Percentiles rank a stretch among this genome's conserved stretches.
These are phyloP conservation scores for Rhizoclosmatium sp. DNA, from an alignment of 192 early-diverging fungal species.

Conservation along the genomic window DNA sequence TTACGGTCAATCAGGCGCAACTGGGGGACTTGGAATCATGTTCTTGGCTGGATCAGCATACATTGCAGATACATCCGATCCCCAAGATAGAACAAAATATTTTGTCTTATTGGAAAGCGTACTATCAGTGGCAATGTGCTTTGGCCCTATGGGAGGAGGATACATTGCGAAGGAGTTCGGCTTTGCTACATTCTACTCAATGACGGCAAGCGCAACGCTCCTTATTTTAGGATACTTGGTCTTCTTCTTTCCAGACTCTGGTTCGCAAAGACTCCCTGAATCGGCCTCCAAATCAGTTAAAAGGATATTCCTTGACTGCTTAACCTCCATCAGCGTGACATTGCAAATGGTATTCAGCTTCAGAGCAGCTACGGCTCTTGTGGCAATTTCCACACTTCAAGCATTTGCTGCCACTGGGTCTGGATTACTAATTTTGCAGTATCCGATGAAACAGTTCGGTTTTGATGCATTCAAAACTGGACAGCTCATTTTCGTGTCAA, in stretches of 20 bases:
- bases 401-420: neutral
- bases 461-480: conserved; percentile 12
- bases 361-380: neutral
- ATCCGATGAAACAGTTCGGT: conserved; percentile 22
- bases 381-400: neutral
- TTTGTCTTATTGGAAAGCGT: conserved; percentile 11
- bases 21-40: neutral
- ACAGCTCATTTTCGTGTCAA: neutral
- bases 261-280: neutral
- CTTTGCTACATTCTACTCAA: neutral
- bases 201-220: neutral
- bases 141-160: conserved; percentile 18
- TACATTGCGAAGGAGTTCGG: neutral
- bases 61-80: neutral
- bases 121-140: neutral
- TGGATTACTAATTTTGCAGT: neutral
- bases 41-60: neutral
- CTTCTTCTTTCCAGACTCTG: conserved; percentile 21
- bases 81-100: conserved; percentile 8
- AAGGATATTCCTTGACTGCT: neutral
- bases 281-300: conserved; percentile 15
- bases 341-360: neutral
- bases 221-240: neutral
- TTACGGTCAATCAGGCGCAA: neutral
- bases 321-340: neutral